These are phyloP conservation scores for Aspergillus neoniger DNA, from an alignment of 2,329 filamentous ascomycete genomes.

Conservation along the genomic window DNA sequence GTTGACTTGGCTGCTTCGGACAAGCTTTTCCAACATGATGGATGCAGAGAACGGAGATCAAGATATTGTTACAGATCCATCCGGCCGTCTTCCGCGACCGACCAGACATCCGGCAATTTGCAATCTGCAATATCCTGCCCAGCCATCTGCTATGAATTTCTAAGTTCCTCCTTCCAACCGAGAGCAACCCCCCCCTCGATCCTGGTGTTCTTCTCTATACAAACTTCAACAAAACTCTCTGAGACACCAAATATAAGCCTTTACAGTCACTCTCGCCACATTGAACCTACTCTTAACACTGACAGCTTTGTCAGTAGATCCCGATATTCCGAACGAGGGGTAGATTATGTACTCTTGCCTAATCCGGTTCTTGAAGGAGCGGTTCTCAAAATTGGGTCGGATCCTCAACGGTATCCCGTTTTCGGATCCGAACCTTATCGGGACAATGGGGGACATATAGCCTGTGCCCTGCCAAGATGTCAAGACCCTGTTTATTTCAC, in stretches of 20 bases:
- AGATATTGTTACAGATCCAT: no score
- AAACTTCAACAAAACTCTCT: background rate
- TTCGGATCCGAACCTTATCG: conserved; percentile 3
- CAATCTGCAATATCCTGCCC: background rate
- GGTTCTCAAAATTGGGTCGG: conserved; percentile 1
- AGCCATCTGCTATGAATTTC: background rate
- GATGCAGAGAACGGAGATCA: background rate
- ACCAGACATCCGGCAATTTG: background rate
- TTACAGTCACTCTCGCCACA: background rate
- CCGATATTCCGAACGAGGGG: background rate
- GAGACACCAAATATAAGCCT: background rate
- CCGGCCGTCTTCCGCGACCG: background rate
- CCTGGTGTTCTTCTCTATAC: background rate
- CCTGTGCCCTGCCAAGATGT: background rate
- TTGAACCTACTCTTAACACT: background rate
- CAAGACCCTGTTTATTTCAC: background rate
- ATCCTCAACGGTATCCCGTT: conserved; percentile 4
- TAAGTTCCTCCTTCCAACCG: background rate
- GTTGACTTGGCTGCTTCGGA: background rate
- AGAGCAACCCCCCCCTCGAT: background rate
- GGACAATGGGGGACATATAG: background rate
- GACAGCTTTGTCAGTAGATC: background rate
- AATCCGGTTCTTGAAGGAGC: background rate
- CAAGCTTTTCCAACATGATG: background rate
- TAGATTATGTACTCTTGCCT: conserved; percentile 1